phyloP scores from a whole-genome alignment of 768 basidiomycete species.

The Botryobasidium botryosum region DNA sequence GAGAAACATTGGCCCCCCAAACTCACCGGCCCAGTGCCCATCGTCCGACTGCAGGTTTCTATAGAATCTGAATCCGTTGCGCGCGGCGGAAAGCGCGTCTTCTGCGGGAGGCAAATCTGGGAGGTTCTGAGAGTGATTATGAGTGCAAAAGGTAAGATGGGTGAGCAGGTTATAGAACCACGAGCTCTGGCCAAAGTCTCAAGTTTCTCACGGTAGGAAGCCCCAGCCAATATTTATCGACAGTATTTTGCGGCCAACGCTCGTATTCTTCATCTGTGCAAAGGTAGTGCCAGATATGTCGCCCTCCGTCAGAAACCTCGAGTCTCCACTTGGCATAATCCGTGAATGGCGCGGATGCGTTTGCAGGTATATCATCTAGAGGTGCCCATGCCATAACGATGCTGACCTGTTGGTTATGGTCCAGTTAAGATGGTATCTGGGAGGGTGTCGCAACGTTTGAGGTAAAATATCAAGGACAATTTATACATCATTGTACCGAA shows the following conservation, averaged over 20 bases:
- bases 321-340: constrained; percentile 71
- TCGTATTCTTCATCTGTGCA: constrained; percentile 36
- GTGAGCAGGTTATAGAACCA: no score
- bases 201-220: constrained; percentile 53
- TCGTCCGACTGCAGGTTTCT: constrained; percentile 76
- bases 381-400: no score
- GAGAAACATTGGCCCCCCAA: constrained; percentile 81
- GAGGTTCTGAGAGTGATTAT: constrained; percentile 29
- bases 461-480: no score
- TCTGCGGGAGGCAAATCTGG: constrained; percentile 46
- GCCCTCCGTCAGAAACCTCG: constrained; percentile 53
- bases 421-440: no score
- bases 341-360: constrained; percentile 37
- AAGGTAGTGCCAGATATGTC: constrained; percentile 77
- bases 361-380: constrained; percentile 5
- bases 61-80: constrained; percentile 80
- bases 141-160: not conserved
- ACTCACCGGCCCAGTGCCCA: constrained; percentile 91
- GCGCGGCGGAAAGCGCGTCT: constrained; percentile 59
- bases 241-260: constrained; percentile 57
- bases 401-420: no score
- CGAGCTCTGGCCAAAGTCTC: no score
- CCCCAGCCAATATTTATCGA: constrained; percentile 85
- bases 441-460: no score
- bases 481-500: no score